Base-by-base conservation (phyloP, 176 grass and related monocot species). In the Rhynchospora breviuscula region DNA sequence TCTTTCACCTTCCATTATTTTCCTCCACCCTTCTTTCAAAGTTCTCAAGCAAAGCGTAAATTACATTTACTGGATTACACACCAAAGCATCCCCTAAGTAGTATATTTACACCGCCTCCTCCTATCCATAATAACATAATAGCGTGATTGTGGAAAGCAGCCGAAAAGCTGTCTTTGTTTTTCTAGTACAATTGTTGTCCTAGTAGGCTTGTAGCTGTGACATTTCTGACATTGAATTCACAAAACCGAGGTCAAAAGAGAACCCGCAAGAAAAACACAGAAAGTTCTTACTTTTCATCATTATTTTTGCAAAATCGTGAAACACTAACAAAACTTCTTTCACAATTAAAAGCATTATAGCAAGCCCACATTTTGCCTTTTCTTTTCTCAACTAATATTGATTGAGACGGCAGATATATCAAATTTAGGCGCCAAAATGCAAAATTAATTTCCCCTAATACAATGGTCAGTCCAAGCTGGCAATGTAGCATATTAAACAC, bases 401-500 rank as follows among this genome's bases (percentile, higher is more conserved):
- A 57, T 78, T 57, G 73, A 56, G 73, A 57, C 14, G 51, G 25
- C 73, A 78, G 5, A 46, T 48, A 11, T 63, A 80, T 45, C 15
- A n/a, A 21, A 62, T 80, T 80, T 9, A 52, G 11, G 19, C 79
- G 17, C 8, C 79, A 33, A 54, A 33, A 54, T 82, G 15, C 19
- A 68, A 82, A 67, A 82, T 18, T 10, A 29, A 82, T 49, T 54
- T 31, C 21, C 13, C 19, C 80, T 51, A 67, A 66, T 66, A 68
- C 26, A 26, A 68, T 66, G n/a, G 25, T 79, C 77, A 61, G 14
- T 82, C 19, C 15, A 81, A 51, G 46, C 35, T 49, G 59, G 10
- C 44, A 67, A 53, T 18, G 11, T 45, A 82, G 14, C 14, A 10
- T 68, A 7, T 33, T 31, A 81, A 66, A 82, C 51, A 29, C 10